Conservation (phyloP, 78 protist genomes). For the Dictyostelium purpureum region DNA sequence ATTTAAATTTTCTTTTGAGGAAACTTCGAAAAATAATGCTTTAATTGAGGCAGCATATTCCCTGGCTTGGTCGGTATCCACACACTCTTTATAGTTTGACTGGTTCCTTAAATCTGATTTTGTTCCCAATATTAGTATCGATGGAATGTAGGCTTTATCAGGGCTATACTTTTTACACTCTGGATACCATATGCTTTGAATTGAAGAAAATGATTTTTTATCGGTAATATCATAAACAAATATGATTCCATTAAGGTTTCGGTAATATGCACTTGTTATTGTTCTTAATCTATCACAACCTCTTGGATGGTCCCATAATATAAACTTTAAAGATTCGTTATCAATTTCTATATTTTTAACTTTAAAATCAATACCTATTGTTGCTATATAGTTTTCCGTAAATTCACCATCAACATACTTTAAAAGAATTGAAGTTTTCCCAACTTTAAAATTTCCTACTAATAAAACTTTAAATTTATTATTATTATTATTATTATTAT, state of each 20-base stretch:
- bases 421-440: neutral
- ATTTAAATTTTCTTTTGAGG: no score
- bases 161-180: no score
- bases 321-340: neutral
- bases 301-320: constrained; percentile 15
- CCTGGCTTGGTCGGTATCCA: no score
- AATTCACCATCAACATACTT: neutral
- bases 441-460: neutral
- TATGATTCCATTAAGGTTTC: constrained; percentile 96
- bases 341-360: neutral
- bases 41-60: no score
- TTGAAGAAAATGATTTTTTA: constrained; percentile 91
- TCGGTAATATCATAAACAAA: constrained; percentile 96
- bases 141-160: no score
- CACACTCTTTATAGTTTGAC: no score
- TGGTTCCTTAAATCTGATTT: no score
- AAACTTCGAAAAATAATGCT: no score
- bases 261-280: constrained; percentile 94
- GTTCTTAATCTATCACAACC: constrained; percentile 75
- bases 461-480: neutral
- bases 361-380: neutral
- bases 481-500: neutral
- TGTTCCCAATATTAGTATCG: no score
- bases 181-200: no score
- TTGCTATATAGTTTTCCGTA: neutral